Evolutionary conservation across 306 rosid genomes (phyloP).

Genomic region (Inga oerstediana): DNA sequence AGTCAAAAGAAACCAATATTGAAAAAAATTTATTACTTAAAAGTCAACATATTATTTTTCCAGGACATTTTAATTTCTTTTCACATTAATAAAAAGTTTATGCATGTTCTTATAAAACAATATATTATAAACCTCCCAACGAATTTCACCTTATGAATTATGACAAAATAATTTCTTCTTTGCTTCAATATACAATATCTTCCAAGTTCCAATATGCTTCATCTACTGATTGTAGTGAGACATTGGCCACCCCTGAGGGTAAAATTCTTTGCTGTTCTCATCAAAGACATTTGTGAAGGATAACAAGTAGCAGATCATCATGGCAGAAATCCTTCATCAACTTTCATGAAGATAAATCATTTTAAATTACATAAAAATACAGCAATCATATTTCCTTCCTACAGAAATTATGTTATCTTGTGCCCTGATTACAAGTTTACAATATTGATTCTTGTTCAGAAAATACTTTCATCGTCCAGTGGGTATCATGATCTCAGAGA

Average conservation of each 20-base stretch:
- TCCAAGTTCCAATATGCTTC: not conserved
- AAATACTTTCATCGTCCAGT: conserved; percentile 38
- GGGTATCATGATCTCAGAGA: conserved; percentile 43
- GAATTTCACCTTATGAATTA: not conserved
- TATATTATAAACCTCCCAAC: not conserved
- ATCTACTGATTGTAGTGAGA: not conserved
- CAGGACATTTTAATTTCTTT: not conserved
- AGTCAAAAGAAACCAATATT: not conserved
- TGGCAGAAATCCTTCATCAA: not conserved
- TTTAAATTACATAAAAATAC: not conserved
- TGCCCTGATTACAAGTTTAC: not conserved
- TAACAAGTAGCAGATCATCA: not conserved
- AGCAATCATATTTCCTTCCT: not conserved
- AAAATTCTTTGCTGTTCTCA: not conserved
- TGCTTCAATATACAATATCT: not conserved
- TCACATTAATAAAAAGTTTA: not conserved
- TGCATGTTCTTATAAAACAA: not conserved
- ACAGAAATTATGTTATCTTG: not conserved
- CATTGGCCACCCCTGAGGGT: not conserved
- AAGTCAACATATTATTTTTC: not conserved
- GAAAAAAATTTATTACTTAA: not conserved
- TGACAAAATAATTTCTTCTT: not conserved
- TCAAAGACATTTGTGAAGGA: not conserved
- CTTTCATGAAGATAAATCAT: not conserved
- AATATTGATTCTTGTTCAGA: not conserved